A percentile compares a stretch with the other conserved stretches of the same genome.
Conservation (phyloP, 352 stramenopile species). For the Globisporangium nagaii region DNA sequence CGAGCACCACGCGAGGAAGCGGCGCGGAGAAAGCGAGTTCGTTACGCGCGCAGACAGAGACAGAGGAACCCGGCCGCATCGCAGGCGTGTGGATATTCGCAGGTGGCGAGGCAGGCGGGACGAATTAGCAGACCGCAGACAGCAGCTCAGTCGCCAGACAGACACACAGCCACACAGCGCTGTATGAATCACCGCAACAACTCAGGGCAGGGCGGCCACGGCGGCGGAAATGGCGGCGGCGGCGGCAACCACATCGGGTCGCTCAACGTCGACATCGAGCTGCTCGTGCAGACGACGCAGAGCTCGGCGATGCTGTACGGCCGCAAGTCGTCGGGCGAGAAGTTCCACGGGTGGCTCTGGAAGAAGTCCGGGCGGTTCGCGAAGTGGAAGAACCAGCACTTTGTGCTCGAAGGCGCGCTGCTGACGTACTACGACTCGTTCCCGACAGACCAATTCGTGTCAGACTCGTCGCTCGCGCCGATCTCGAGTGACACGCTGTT, state of each 20-base stretch:
- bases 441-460: slow-evolving; percentile 74
- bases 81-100: background rate
- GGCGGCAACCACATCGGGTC: slow-evolving; percentile 25
- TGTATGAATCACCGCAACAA: slow-evolving; percentile 14
- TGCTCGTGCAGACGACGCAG: slow-evolving; percentile 81
- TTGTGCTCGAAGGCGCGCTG: slow-evolving; percentile 71
- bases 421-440: slow-evolving; percentile 83
- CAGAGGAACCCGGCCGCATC: background rate
- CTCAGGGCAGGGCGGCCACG: background rate
- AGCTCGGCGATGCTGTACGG: slow-evolving; percentile 65
- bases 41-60: background rate
- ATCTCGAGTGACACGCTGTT: slow-evolving; percentile 63
- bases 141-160: background rate
- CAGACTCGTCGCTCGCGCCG: slow-evolving; percentile 44
- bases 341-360: slow-evolving; percentile 82
- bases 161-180: background rate
- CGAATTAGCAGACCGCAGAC: background rate
- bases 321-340: slow-evolving; percentile 53
- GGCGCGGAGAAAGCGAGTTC: background rate
- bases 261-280: slow-evolving; percentile 77
- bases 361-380: slow-evolving; percentile 76
- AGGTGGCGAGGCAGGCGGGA: background rate
- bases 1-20: too few species aligned
- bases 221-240: slow-evolving; percentile 10
- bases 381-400: slow-evolving; percentile 84